Evolutionary conservation across 1,284 basidiomycete species (phyloP).

Genomic region (Puccinia coronata): DNA sequence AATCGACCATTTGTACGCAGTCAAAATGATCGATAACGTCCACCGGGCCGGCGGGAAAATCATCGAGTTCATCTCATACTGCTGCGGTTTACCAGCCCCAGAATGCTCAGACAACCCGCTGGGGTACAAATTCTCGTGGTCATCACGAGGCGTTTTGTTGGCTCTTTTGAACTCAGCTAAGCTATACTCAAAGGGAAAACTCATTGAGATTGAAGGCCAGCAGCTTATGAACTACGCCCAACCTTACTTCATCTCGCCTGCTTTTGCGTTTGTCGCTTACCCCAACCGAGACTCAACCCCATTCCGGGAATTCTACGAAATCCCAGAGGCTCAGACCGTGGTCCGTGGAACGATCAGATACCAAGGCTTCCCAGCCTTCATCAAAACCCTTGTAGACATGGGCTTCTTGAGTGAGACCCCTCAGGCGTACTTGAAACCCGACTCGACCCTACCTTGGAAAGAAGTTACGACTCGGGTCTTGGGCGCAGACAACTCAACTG

Average conservation of each 20-base stretch:
- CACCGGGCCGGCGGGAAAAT: conserved; percentile 93
- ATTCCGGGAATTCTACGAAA: conserved; percentile 79
- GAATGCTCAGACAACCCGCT: conserved; percentile 88
- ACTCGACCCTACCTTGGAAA: conserved; percentile 70
- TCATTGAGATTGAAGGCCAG: conserved; percentile 66
- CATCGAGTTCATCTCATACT: conserved; percentile 85
- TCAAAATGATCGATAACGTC: conserved; percentile 94
- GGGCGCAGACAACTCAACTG: conserved; percentile 70
- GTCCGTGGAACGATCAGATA: conserved; percentile 92
- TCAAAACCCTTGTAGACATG: conserved; percentile 81
- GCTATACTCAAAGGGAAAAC: conserved; percentile 71
- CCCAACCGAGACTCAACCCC: conserved; percentile 93
- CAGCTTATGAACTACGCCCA: conserved; percentile 84
- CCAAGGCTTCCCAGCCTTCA: conserved; percentile 97
- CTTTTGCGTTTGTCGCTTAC: conserved; percentile 94
- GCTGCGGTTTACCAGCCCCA: conserved; percentile 91
- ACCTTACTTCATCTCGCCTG: conserved; percentile 93
- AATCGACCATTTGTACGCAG: conserved; percentile 71
- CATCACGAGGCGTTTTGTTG: conserved; percentile 90
- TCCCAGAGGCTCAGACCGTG: conserved; percentile 90
- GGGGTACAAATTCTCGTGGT: conserved; percentile 99
- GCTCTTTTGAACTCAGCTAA: conserved; percentile 89
- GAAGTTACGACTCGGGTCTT: conserved; percentile 79
- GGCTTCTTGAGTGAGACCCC: conserved; percentile 79
- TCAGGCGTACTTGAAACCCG: conserved; percentile 74